Percentiles rank a stretch among this genome's conserved stretches.
phyloP scores from a whole-genome alignment of 306 rosid species.

The Medicago arabica region DNA sequence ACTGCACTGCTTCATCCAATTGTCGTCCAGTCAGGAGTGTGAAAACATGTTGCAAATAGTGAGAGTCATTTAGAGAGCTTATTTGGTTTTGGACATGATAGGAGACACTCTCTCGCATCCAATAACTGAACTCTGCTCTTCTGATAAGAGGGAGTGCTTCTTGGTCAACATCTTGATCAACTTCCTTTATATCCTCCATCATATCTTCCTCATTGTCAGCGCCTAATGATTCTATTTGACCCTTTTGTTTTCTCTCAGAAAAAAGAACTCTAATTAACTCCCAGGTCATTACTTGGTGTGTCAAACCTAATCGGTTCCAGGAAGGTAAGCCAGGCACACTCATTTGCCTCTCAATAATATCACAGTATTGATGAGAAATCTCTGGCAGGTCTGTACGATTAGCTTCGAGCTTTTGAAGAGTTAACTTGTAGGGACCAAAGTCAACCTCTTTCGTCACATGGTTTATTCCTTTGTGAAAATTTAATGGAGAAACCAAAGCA shows the following conservation, averaged over 20 bases:
- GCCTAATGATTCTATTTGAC: conserved; percentile 57
- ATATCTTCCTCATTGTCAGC: conserved; percentile 90
- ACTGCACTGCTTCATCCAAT: conserved; percentile 81
- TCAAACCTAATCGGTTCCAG: conserved; percentile 61
- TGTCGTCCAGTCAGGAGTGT: conserved; percentile 84
- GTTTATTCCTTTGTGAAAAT: conserved; percentile 71
- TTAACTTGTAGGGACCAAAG: conserved; percentile 72
- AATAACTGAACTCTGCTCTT: conserved; percentile 95
- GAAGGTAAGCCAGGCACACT: conserved; percentile 78
- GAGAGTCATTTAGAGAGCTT: conserved; percentile 72
- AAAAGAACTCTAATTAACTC: conserved; percentile 94
- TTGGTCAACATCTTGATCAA: conserved; percentile 64
- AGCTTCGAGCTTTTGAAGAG: conserved; percentile 74
- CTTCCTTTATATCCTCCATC: conserved; percentile 84
- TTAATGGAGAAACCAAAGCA: conserved; percentile 74
- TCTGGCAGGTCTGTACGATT: conserved; percentile 69
- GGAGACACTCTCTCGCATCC: conserved; percentile 94
- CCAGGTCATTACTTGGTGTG: conserved; percentile 94
- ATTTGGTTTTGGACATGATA: conserved; percentile 78
- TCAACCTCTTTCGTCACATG: conserved; percentile 69
- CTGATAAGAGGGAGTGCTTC: conserved; percentile 90
- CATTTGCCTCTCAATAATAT: conserved; percentile 76
- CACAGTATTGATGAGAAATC: conserved; percentile 77
- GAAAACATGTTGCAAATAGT: conserved; percentile 76
- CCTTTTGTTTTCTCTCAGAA: conserved; percentile 67